Evolutionary conservation across 805 yeast species (phyloP), one percentile per base, ranked within the genome.

Genomic region (Ogataea sp.): DNA sequence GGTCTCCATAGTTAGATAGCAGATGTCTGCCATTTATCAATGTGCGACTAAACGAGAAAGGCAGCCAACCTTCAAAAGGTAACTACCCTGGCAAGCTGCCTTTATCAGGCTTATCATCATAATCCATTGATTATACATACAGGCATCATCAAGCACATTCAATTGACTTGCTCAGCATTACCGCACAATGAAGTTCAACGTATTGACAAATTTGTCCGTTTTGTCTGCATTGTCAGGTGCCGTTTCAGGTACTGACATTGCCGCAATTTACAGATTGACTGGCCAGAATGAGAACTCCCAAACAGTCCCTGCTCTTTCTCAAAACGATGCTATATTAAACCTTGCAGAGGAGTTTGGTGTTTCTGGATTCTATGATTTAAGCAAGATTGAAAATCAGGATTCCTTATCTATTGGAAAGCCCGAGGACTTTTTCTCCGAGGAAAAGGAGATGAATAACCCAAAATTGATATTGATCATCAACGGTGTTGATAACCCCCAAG

Each of bases 321-420:
- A 47, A 25, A 37, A 51, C 20, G 66, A 65, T 37, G 67, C 73
- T 2, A 51, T 62, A 25, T 51, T 64, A 40, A 69, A 67, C 48
- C 61, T 73, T 44, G 69, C 74, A 29, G 75, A 71, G 46, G 64
- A 61, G 40, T 60, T 69, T 38, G 72, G 62, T 18, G 59, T 67
- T 20, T 60, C 69, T 18, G 61, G 59, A 18, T 53, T 54, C 42
- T 65, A 62, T 45, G 49, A 55, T 25, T 41, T 70, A 31, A 63
- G 62, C 18, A 48, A 53, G n/a, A 45, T 51, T 18, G 56, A 60
- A 23, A 45, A 46, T 34, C 23, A 38, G 7, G 40, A 40, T n/a
- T 38, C 53, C 4, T 37, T 55, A 16, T 42, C 49, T 3, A 17
- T 54, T 18, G 55, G 54, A n/a, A 50, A 51, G 20, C 26, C 36